Base-by-base conservation (phyloP, 2,329 filamentous ascomycete genomes). In the Fusarium virguliforme region DNA sequence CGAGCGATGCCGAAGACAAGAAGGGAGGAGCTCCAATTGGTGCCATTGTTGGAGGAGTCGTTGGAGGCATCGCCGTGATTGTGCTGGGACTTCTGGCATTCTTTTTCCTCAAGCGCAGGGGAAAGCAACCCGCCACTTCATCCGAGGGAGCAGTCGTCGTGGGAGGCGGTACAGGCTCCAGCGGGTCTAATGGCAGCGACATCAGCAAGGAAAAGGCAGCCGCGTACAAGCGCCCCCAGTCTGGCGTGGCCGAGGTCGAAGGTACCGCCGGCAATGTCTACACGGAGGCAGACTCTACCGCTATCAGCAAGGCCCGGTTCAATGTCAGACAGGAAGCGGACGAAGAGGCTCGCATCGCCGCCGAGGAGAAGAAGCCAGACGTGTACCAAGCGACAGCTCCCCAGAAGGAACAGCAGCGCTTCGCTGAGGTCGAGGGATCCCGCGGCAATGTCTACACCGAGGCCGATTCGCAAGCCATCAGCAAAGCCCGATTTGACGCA, bases 21-120 rank as follows among this genome's bases (percentile, higher is more conserved):
- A 50, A 40, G 6, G 63, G 54, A 26, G 63, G 64, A 0, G 59
- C 66, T 0, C 67, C 72, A 18, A 37, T 40, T 8, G 69, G 64
- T 1, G 62, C 67, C 8, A 71, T 74, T 7, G 71, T 65, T 1
- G 72, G 72, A 6, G 71, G 71, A 4, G 66, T 70, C 3, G 71
- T 71, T 0, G 72, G 72, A 0, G 71, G 72, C 4, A 13, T 73
- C 30, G 63, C 66, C 0, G 58, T 74, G 22, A 60, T 74, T 4
- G 71, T 56, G 61, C 63, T 1, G 51, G 18, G 18, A 18, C 18
- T 18, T 18, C 18, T 73, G 4, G 71, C 62, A 4, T 60, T 71
- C 8, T 64, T 62, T 8, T 64, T 65, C 38, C 67, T 72, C 34
- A 65, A 40, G 34, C 72, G 67, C 0, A 69, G 62, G 0, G 63